Percentiles rank a stretch among this genome's conserved stretches.
These are phyloP conservation scores for Lineolata rhizophorae DNA, from an alignment of 495 filamentous ascomycete genomes.

Conservation along the genomic window DNA sequence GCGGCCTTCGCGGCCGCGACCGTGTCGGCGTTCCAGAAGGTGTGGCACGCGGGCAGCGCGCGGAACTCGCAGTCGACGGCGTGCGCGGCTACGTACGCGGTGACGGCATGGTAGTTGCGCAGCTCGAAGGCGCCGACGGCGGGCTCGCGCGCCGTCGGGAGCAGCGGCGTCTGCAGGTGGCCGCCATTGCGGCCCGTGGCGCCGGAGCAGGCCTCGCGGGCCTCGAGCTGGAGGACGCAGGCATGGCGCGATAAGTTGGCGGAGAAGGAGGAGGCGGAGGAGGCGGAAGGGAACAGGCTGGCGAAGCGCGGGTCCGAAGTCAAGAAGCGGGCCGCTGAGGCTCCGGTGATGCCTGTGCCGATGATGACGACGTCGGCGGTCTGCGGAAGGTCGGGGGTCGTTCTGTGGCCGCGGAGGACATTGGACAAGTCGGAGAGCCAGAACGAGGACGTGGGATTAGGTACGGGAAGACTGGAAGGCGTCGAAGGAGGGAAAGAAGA, in stretches of 20 bases:
- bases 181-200: slow-evolving; percentile 44
- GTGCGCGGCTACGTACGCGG: slow-evolving; percentile 26
- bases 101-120: slow-evolving; percentile 29
- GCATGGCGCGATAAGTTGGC: slow-evolving; percentile 14
- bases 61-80: slow-evolving; percentile 41
- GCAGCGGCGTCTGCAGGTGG: slow-evolving; percentile 38
- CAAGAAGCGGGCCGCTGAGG: slow-evolving; percentile 41
- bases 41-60: slow-evolving; percentile 26
- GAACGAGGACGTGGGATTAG: slow-evolving; percentile 41
- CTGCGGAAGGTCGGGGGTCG: slow-evolving; percentile 35
- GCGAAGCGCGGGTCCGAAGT: no score
- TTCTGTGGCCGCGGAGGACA: slow-evolving; percentile 32
- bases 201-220: slow-evolving; percentile 55
- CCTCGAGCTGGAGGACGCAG: slow-evolving; percentile 52
- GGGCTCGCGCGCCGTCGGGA: slow-evolving; percentile 27
- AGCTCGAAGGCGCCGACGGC: slow-evolving; percentile 42
- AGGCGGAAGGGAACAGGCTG: no score
- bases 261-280: no score
- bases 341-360: slow-evolving; percentile 51
- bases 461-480: slow-evolving; percentile 30
- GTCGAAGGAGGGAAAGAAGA: no score
- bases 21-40: slow-evolving; percentile 26
- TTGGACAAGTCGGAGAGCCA: slow-evolving; percentile 43
- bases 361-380: slow-evolving; percentile 44
- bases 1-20: slow-evolving; percentile 23